phyloP scores from a whole-genome alignment of 176 grass and related monocot genomes.

The Eragrostis nindensis region DNA sequence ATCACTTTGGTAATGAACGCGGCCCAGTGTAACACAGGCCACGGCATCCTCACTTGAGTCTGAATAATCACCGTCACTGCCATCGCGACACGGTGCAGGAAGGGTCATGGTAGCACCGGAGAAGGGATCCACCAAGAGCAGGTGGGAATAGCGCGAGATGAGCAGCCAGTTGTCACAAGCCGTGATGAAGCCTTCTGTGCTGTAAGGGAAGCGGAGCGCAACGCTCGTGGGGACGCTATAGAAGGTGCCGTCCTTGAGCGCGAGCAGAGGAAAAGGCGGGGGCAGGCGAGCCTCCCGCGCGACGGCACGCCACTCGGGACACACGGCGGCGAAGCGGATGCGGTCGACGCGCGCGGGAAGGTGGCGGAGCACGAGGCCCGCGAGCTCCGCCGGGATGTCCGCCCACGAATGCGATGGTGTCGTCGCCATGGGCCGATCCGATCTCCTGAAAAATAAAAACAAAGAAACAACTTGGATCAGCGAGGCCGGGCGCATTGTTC shows the following conservation, averaged over 20 bases:
- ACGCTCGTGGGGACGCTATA: not conserved
- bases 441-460: too few relatives aligned
- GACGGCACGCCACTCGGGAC: not conserved
- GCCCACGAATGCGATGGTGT: not conserved
- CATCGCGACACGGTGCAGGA: not conserved
- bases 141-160: not conserved
- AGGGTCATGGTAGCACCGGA: not conserved
- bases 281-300: not conserved
- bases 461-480: too few relatives aligned
- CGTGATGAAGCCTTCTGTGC: not conserved
- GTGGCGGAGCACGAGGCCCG: not conserved
- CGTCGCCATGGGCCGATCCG: not conserved
- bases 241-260: not conserved
- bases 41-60: too few relatives aligned
- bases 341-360: not conserved
- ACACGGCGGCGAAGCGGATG: slow-evolving; percentile 19
- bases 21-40: not conserved
- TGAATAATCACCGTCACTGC: too few relatives aligned
- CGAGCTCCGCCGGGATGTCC: slow-evolving; percentile 6
- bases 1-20: not conserved
- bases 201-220: not conserved
- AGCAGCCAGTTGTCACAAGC: not conserved
- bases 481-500: not conserved
- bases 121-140: not conserved
- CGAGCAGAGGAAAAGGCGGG: not conserved